A percentile compares a stretch with the other conserved stretches of the same genome.
Evolutionary conservation across 106 monocot genomes (phyloP).

Genomic region (Amphibolis antarctica): DNA sequence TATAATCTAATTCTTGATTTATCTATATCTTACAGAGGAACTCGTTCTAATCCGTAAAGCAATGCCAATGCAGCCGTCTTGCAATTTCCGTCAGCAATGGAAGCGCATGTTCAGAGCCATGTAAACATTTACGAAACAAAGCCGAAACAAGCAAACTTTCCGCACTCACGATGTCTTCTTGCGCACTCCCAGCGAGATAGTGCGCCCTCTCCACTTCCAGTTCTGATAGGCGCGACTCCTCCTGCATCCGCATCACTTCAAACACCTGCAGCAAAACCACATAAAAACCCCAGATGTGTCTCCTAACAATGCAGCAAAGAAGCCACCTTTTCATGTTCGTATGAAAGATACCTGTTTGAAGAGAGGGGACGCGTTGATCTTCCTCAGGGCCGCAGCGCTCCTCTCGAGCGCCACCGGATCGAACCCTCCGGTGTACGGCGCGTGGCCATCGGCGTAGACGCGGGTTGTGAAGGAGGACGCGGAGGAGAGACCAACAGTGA

Average conservation of each 20-base stretch:
- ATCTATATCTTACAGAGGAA: too few species aligned
- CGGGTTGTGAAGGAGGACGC: conserved; percentile 6
- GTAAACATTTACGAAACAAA: background rate
- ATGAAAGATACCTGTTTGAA: conserved; percentile 47
- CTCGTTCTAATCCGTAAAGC: too few species aligned
- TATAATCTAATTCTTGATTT: too few species aligned
- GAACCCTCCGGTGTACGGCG: conserved; percentile 32
- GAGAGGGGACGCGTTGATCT: conserved; percentile 70
- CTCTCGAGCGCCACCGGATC: conserved; percentile 81
- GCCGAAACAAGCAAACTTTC: conserved; percentile 1
- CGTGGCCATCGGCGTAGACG: conserved; percentile 22
- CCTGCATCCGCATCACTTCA: conserved; percentile 88
- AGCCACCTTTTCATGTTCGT: background rate
- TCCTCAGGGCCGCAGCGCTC: conserved; percentile 56
- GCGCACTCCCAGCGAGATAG: conserved; percentile 27
- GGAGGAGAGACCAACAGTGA: conserved; percentile 4
- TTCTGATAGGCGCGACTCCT: conserved; percentile 58
- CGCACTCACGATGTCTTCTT: conserved; percentile 49
- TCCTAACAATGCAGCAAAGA: background rate
- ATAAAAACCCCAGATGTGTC: background rate
- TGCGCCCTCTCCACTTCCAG: conserved; percentile 57
- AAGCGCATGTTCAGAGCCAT: background rate
- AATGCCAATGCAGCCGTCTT: too few species aligned
- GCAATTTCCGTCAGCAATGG: too few species aligned
- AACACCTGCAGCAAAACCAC: conserved; percentile 40